A percentile compares a stretch with the other conserved stretches of the same genome.
Conservation (phyloP, 2,329 filamentous ascomycete species). For the Botrytis medusae region DNA sequence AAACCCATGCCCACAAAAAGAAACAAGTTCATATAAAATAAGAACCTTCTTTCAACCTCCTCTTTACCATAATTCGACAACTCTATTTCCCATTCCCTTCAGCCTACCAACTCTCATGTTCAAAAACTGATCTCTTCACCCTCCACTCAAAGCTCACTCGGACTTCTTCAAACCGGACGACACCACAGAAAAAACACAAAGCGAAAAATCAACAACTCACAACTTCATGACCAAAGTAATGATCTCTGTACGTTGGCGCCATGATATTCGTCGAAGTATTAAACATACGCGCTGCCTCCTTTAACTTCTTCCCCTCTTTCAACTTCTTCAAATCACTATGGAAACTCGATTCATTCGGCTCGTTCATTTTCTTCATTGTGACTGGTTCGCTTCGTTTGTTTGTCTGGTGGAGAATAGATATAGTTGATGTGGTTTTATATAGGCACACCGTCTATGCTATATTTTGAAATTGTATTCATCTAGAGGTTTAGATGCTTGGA, state of each 20-base stretch:
- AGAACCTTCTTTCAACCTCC: not conserved
- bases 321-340: not conserved
- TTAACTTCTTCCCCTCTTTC: not conserved
- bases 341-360: not conserved
- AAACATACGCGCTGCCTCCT: not conserved
- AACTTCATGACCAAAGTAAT: conserved; percentile 9
- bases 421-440: not conserved
- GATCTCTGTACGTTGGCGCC: conserved; percentile 17
- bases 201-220: not conserved
- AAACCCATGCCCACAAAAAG: not conserved
- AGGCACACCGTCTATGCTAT: not conserved
- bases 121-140: not conserved
- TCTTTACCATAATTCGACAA: too few species aligned
- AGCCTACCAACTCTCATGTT: too few species aligned
- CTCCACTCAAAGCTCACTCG: not conserved
- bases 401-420: not conserved
- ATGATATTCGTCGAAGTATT: not conserved
- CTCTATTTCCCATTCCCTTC: not conserved
- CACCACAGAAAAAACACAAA: not conserved
- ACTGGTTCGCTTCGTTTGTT: not conserved
- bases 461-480: not conserved
- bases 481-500: not conserved
- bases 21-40: not conserved
- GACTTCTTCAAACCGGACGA: not conserved
- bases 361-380: not conserved